Evolutionary conservation across 2,329 filamentous ascomycete genomes (phyloP).

Genomic region (Cryphonectria nitschkei): DNA sequence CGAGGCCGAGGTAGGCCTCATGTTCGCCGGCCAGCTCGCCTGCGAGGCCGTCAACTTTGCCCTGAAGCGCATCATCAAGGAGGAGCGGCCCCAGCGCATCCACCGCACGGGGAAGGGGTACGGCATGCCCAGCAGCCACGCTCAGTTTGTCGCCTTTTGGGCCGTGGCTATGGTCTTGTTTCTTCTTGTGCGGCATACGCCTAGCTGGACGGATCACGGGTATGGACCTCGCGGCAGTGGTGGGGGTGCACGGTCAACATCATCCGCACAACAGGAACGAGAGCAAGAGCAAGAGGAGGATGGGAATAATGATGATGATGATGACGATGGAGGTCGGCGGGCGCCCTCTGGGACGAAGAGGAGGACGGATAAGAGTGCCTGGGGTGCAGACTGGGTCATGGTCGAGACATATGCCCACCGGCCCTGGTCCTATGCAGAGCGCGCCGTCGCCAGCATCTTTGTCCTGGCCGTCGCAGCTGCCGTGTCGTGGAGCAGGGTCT

Average conservation of each 20-base stretch:
- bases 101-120: constrained; percentile 86
- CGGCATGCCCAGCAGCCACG: constrained; percentile 93
- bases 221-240: constrained; percentile 10
- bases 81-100: constrained; percentile 82
- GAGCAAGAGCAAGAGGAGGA: constrained; percentile 1
- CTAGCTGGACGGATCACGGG: constrained; percentile 42
- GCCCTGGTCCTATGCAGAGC: constrained; percentile 64
- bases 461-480: constrained; percentile 64
- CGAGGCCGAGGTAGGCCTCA: constrained; percentile 84
- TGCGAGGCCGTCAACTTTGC: constrained; percentile 91
- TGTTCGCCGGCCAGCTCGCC: constrained; percentile 88
- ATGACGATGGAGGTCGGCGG: neutral
- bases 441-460: constrained; percentile 56
- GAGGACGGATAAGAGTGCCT: neutral
- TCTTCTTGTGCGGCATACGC: constrained; percentile 77
- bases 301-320: constrained; percentile 7
- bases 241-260: constrained; percentile 12
- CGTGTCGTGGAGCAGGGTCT: constrained; percentile 83
- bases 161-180: constrained; percentile 83
- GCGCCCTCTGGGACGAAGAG: neutral
- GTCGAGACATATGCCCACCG: constrained; percentile 46
- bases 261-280: too few species aligned
- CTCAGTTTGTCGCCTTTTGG: constrained; percentile 94
- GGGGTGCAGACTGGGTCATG: constrained; percentile 29
- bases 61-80: constrained; percentile 88